Conservation (phyloP, 2,329 filamentous ascomycete genomes). For the Thielaviopsis populi region DNA sequence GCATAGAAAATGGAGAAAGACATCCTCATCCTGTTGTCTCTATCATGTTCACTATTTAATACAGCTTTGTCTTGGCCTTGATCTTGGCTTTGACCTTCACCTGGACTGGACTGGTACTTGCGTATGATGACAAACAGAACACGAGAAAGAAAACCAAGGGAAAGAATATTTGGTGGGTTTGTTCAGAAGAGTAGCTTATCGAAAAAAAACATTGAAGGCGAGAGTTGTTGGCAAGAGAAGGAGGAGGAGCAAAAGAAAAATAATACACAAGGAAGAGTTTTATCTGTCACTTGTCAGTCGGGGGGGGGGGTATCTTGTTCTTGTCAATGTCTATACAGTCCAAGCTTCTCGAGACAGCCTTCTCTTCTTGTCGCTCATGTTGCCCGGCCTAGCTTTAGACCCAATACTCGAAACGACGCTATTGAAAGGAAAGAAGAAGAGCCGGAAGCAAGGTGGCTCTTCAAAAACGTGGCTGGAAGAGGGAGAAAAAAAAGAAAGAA, state of each 20-base stretch:
- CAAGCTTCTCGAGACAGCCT: background rate
- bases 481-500: background rate
- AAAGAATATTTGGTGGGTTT: background rate
- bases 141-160: background rate
- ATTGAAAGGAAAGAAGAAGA: background rate
- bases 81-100: background rate
- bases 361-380: background rate
- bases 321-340: background rate
- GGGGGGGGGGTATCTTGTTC: background rate
- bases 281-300: background rate
- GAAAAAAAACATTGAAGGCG: no score
- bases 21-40: slow-evolving; percentile 4
- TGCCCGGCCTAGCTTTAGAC: background rate
- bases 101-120: background rate
- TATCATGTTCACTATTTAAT: slow-evolving; percentile 1
- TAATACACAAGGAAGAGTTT: no score
- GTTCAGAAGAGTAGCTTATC: no score
- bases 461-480: background rate
- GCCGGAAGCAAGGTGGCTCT: background rate
- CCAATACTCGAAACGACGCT: background rate
- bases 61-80: background rate
- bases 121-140: background rate
- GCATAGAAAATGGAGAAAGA: slow-evolving; percentile 1
- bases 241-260: background rate
- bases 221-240: no score